phyloP scores from a whole-genome alignment of 1,139 yeast genomes.

The Saccharomyces hybrid region DNA sequence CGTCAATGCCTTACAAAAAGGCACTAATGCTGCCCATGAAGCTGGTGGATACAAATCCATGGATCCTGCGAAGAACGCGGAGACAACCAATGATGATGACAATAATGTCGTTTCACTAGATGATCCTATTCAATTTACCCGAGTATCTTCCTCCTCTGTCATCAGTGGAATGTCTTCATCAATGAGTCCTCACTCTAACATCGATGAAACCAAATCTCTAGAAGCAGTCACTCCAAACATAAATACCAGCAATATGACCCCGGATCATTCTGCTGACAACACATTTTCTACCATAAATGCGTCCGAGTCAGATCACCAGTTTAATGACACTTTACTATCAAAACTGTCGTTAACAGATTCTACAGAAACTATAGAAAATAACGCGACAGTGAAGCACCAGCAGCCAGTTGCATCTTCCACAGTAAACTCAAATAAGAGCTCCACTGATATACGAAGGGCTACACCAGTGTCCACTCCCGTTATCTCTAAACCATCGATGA shows the following conservation, averaged over 20 bases:
- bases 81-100: slow-evolving; percentile 1
- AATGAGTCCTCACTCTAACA: slow-evolving; percentile 13
- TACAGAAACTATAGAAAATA: neutral
- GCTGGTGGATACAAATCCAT: slow-evolving; percentile 24
- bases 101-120: slow-evolving; percentile 15
- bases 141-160: slow-evolving; percentile 34
- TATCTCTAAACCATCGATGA: slow-evolving; percentile 52
- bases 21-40: slow-evolving; percentile 3
- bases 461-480: slow-evolving; percentile 43
- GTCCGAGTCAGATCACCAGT: slow-evolving; percentile 3
- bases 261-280: slow-evolving; percentile 3
- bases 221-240: slow-evolving; percentile 1
- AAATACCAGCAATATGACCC: slow-evolving; percentile 5
- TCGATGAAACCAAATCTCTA: neutral
- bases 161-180: slow-evolving; percentile 22
- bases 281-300: slow-evolving; percentile 4
- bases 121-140: slow-evolving; percentile 35
- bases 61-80: slow-evolving; percentile 34
- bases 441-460: slow-evolving; percentile 11
- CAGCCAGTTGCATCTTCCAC: neutral
- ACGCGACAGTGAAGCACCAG: neutral
- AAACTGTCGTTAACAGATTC: neutral
- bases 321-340: neutral
- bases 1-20: slow-evolving; percentile 40
- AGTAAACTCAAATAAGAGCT: neutral